Conservation (phyloP, 495 filamentous ascomycete genomes). For the Echria macrotheca region DNA sequence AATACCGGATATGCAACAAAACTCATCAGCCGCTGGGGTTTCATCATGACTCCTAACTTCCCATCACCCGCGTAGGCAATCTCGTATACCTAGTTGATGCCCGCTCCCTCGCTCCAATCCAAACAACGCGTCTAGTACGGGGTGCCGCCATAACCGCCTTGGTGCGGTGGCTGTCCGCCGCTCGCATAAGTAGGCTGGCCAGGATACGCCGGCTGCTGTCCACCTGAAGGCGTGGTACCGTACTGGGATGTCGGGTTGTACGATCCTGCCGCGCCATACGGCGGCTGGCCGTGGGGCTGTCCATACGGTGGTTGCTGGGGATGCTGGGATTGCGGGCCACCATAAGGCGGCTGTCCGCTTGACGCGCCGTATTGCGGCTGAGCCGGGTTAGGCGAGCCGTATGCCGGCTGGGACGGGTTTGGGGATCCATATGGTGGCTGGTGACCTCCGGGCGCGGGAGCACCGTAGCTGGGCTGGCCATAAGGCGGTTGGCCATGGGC, state of each 20-base stretch:
- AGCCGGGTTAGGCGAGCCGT: background rate
- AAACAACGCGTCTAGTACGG: background rate
- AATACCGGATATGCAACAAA: too few relatives aligned
- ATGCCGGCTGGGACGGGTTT: background rate
- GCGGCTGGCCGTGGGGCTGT: slow-evolving; percentile 23
- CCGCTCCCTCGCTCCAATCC: too few relatives aligned
- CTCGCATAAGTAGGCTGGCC: slow-evolving; percentile 11
- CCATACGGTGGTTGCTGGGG: slow-evolving; percentile 11
- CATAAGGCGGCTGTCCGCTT: slow-evolving; percentile 1
- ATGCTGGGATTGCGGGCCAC: slow-evolving; percentile 22
- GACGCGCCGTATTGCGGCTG: slow-evolving; percentile 20
- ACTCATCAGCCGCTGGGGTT: too few relatives aligned
- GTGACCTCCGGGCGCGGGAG: slow-evolving; percentile 3
- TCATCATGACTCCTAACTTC: too few relatives aligned
- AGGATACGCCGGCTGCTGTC: slow-evolving; percentile 13
- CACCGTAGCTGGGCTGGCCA: slow-evolving; percentile 18
- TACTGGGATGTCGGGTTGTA: slow-evolving; percentile 11
- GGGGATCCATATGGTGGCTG: background rate
- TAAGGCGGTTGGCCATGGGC: slow-evolving; percentile 6
- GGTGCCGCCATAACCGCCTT: slow-evolving; percentile 3
- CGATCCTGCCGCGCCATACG: slow-evolving; percentile 17
- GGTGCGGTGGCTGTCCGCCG: slow-evolving; percentile 13
- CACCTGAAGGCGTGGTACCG: slow-evolving; percentile 4
- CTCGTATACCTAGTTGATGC: slow-evolving; percentile 6
- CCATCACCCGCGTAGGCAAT: too few relatives aligned